phyloP scores from a whole-genome alignment of 2,329 filamentous ascomycete species.

The Apiospora koreana region DNA sequence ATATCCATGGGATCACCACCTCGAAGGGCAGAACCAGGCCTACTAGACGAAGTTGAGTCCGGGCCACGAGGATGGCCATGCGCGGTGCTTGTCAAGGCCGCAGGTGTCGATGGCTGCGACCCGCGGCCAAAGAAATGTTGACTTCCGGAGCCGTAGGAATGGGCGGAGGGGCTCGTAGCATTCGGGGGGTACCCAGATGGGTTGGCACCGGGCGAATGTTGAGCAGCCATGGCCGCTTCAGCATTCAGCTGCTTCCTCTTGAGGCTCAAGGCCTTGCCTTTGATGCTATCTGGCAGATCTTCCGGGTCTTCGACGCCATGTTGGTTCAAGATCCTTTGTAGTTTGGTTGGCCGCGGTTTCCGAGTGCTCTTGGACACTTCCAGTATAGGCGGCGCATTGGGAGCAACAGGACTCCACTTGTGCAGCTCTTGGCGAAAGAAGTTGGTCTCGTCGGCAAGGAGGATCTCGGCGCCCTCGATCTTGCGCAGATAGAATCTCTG shows the following conservation, averaged over 20 bases:
- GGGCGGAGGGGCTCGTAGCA: slow-evolving; percentile 35
- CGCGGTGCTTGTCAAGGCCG: slow-evolving; percentile 32
- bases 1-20: slow-evolving; percentile 41
- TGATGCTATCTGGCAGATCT: slow-evolving; percentile 80
- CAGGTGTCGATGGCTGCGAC: slow-evolving; percentile 38
- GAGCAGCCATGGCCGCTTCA: slow-evolving; percentile 48
- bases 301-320: slow-evolving; percentile 89
- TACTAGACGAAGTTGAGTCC: slow-evolving; percentile 35
- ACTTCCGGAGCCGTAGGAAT: slow-evolving; percentile 33
- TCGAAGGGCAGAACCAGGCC: slow-evolving; percentile 32
- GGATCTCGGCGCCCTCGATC: slow-evolving; percentile 93
- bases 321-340: slow-evolving; percentile 90
- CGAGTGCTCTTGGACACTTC: slow-evolving; percentile 88
- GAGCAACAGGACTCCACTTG: slow-evolving; percentile 89
- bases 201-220: slow-evolving; percentile 3
- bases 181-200: slow-evolving; percentile 19
- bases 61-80: slow-evolving; percentile 36
- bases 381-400: slow-evolving; percentile 80
- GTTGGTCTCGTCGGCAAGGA: slow-evolving; percentile 92
- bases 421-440: slow-evolving; percentile 95
- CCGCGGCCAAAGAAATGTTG: slow-evolving; percentile 36
- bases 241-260: slow-evolving; percentile 71
- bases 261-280: slow-evolving; percentile 73
- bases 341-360: slow-evolving; percentile 93
- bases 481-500: slow-evolving; percentile 96